phyloP scores from a whole-genome alignment of 306 rosid species.

The Vicia sativa region DNA sequence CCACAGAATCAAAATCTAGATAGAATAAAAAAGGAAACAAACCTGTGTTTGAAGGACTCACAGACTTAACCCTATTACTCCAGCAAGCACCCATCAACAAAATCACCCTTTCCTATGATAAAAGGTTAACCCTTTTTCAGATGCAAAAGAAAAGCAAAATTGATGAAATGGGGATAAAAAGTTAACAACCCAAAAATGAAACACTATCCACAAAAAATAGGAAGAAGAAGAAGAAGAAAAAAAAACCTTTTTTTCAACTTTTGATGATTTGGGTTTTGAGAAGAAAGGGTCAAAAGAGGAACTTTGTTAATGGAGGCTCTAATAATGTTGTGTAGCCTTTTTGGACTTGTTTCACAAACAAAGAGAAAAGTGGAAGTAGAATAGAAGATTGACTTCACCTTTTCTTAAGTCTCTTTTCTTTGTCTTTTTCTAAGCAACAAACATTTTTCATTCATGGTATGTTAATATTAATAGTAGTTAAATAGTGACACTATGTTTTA shows the following conservation, averaged over 20 bases:
- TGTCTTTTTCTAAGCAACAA: constrained; percentile 31
- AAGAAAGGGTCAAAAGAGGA: constrained; percentile 21
- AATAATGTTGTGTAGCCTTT: constrained; percentile 41
- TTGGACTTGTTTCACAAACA: constrained; percentile 39
- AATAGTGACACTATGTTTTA: no score
- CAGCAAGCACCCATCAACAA: constrained; percentile 92
- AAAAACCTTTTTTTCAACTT: constrained; percentile 26
- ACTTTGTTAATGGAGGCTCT: constrained; percentile 33
- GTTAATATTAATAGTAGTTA: no score
- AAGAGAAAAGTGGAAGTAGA: constrained; percentile 27
- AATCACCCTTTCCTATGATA: constrained; percentile 33
- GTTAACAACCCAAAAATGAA: constrained; percentile 19
- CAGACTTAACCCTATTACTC: constrained; percentile 77
- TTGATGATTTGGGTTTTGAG: constrained; percentile 43
- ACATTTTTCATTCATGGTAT: background rate
- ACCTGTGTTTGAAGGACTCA: constrained; percentile 70
- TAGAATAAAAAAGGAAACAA: constrained; percentile 16
- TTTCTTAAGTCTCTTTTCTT: background rate
- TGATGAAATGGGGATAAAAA: constrained; percentile 3
- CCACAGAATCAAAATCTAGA: constrained; percentile 13
- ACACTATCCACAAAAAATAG: constrained; percentile 22
- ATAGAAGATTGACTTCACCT: constrained; percentile 42
- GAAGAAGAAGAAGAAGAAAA: background rate
- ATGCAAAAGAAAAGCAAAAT: constrained; percentile 25
- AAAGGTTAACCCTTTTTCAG: constrained; percentile 40